Evolutionary conservation across 441 rosid species (phyloP).

Genomic region (Bocquillonia castaneifolia): DNA sequence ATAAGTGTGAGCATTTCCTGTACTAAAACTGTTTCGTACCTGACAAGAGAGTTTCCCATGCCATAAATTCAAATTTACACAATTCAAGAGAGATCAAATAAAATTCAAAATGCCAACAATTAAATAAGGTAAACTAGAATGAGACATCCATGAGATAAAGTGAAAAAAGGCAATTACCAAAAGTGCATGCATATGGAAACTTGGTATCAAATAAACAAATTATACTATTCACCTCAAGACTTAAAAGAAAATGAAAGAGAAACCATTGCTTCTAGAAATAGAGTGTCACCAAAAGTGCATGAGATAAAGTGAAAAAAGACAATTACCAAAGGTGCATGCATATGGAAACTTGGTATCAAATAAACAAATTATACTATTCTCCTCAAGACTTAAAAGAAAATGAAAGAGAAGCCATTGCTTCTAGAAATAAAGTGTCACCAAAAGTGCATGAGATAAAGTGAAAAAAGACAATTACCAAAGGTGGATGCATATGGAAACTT

Average conservation of each 20-base stretch:
- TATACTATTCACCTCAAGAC: no score
- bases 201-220: no score
- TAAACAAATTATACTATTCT: not conserved
- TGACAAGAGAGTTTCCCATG: constrained; percentile 32
- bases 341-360: not conserved
- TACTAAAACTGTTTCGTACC: constrained; percentile 81
- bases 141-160: not conserved
- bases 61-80: constrained; percentile 21
- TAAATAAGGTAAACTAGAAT: constrained; percentile 10
- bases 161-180: not conserved
- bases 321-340: no score
- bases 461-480: no score
- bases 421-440: not conserved
- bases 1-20: constrained; percentile 88
- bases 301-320: not conserved
- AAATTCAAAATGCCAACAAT: constrained; percentile 10
- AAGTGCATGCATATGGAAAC: not conserved
- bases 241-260: no score
- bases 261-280: no score
- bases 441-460: not conserved
- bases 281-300: no score
- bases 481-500: no score
- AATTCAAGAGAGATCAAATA: constrained; percentile 9
- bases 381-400: not conserved
- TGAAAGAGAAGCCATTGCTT: not conserved